These are phyloP conservation scores for Jimgerdemannia lactiflua DNA, from an alignment of 192 early-diverging fungal species.

Conservation along the genomic window DNA sequence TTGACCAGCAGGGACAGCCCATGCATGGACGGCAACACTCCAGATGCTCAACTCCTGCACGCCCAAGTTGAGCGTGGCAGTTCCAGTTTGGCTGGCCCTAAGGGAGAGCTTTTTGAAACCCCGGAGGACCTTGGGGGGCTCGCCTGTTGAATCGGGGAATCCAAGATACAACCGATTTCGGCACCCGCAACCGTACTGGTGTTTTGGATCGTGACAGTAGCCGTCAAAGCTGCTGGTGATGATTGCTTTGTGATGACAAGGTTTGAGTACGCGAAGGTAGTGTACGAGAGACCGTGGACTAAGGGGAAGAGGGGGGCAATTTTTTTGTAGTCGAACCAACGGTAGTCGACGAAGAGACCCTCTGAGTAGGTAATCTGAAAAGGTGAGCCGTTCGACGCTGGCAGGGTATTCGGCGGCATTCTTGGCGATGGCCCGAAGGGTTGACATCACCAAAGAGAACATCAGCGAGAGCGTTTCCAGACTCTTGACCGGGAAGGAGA, in stretches of 20 bases:
- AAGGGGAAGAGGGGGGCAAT: constrained; percentile 52
- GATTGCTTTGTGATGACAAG: constrained; percentile 15
- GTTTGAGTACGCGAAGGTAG: constrained; percentile 46
- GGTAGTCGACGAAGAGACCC: constrained; percentile 54
- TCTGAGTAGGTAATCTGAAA: constrained; percentile 55
- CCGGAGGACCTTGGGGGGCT: constrained; percentile 33
- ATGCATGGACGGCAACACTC: constrained; percentile 29
- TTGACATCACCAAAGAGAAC: constrained; percentile 66
- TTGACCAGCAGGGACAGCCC: constrained; percentile 41
- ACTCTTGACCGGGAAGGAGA: constrained; percentile 62
- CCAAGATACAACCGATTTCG: constrained; percentile 35
- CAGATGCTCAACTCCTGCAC: constrained; percentile 43
- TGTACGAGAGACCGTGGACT: constrained; percentile 66
- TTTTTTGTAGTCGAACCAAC: constrained; percentile 38
- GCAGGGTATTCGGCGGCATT: not conserved
- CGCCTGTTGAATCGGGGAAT: constrained; percentile 33
- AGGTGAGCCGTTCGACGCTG: not conserved
- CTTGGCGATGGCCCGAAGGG: constrained; percentile 38
- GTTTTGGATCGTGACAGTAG: constrained; percentile 31
- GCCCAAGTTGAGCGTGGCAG: constrained; percentile 37
- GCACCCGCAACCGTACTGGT: constrained; percentile 20
- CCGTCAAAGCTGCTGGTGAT: constrained; percentile 6
- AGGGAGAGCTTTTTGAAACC: constrained; percentile 28
- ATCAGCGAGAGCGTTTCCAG: constrained; percentile 64
- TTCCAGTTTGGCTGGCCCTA: not conserved